These are phyloP conservation scores for Krasilnikovozyma curviuscula DNA, from an alignment of 768 basidiomycete genomes.

Conservation along the genomic window DNA sequence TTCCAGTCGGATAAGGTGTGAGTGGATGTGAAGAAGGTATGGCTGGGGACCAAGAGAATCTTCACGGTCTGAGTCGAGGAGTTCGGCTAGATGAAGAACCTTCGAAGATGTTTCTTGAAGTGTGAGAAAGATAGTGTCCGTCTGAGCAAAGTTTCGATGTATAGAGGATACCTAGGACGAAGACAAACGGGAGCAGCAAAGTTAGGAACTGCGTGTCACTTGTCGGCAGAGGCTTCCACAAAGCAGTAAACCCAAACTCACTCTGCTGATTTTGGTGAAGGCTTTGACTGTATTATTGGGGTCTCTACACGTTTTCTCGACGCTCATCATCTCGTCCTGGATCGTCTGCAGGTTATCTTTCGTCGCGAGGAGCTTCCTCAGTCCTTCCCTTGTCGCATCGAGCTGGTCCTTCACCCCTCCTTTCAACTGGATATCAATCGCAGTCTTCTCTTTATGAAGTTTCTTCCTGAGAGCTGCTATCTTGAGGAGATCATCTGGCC, in stretches of 20 bases:
- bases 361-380: conserved; percentile 23
- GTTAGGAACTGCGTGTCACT: not conserved
- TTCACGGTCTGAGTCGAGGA: conserved; percentile 51
- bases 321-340: conserved; percentile 65
- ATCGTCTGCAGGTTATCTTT: conserved; percentile 50
- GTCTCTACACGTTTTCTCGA: conserved; percentile 57
- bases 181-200: not conserved
- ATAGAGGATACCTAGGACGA: conserved; percentile 66
- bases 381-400: conserved; percentile 69
- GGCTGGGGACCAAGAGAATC: conserved; percentile 60
- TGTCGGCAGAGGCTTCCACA: not conserved
- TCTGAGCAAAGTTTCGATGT: conserved; percentile 83
- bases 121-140: conserved; percentile 87
- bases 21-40: conserved; percentile 77
- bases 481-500: conserved; percentile 76
- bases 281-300: conserved; percentile 58
- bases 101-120: conserved; percentile 78
- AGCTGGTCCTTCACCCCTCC: conserved; percentile 84
- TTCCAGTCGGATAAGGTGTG: conserved; percentile 78
- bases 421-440: conserved; percentile 75
- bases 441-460: conserved; percentile 86
- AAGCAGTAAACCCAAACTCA: conserved; percentile 23
- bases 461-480: conserved; percentile 77
- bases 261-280: conserved; percentile 89
- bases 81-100: conserved; percentile 54